phyloP scores from a whole-genome alignment of 108 stramenopile species.

The Chaetoceros tenuissimus region DNA sequence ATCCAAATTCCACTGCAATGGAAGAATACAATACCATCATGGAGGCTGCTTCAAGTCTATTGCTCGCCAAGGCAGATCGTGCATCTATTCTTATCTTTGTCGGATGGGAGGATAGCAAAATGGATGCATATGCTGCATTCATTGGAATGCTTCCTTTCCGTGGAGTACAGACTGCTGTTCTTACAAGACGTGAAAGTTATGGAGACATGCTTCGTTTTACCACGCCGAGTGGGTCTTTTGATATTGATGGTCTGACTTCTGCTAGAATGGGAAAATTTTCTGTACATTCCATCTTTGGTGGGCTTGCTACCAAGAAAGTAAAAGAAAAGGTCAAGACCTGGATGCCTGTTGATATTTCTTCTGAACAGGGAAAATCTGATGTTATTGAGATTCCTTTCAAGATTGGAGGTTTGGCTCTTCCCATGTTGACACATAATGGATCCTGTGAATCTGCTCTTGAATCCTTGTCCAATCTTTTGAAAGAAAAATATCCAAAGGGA shows the following conservation, averaged over 20 bases:
- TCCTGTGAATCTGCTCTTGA: constrained; percentile 5
- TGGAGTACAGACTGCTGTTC: constrained; percentile 8
- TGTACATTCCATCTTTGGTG: constrained; percentile 12
- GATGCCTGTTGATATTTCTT: constrained; percentile 3
- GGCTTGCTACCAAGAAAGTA: background rate
- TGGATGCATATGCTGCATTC: constrained; percentile 6
- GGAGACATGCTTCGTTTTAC: constrained; percentile 14
- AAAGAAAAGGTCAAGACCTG: constrained; percentile 8
- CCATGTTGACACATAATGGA: constrained; percentile 20
- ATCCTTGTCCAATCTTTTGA: constrained; percentile 6
- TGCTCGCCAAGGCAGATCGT: constrained; percentile 9
- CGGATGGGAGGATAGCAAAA: constrained; percentile 4
- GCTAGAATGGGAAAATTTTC: constrained; percentile 21
- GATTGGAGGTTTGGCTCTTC: constrained; percentile 13
- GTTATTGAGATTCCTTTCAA: constrained; percentile 11
- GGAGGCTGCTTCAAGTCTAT: background rate
- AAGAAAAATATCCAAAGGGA: constrained; percentile 6
- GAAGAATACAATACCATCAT: constrained; percentile 8
- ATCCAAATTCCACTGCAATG: background rate
- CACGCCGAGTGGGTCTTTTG: constrained; percentile 1
- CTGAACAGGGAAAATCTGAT: constrained; percentile 3
- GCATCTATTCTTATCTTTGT: constrained; percentile 10
- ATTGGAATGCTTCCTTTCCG: constrained; percentile 19
- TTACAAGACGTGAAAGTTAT: constrained; percentile 7
- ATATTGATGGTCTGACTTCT: constrained; percentile 10